Conservation (phyloP, 2,329 filamentous ascomycete species). For the Aspergillus aculeatus region DNA sequence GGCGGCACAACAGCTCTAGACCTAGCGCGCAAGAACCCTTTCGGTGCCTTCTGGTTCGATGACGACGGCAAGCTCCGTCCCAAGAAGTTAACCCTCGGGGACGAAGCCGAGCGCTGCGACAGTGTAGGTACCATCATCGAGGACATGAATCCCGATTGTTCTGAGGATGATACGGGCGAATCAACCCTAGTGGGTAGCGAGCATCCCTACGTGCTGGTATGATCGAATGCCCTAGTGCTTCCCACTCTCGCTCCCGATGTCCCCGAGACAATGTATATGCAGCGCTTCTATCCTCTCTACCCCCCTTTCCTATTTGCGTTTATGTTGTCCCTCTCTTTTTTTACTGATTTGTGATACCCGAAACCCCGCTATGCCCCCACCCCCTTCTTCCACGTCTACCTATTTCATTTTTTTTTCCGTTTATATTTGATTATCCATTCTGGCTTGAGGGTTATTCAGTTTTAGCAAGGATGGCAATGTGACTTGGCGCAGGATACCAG, state of each 20-base stretch:
- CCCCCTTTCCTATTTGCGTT: constrained; percentile 1
- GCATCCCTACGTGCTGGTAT: neutral
- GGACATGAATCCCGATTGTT: constrained; percentile 16
- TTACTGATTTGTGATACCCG: too few relatives aligned
- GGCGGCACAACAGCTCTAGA: constrained; percentile 24
- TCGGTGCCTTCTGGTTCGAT: constrained; percentile 25
- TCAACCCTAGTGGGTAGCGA: constrained; percentile 21
- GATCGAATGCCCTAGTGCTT: too few relatives aligned
- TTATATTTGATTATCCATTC: too few relatives aligned
- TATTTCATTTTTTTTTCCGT: too few relatives aligned
- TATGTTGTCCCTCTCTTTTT: too few relatives aligned
- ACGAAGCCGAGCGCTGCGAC: neutral
- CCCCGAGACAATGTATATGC: neutral
- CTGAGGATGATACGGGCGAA: constrained; percentile 20
- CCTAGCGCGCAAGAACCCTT: constrained; percentile 25
- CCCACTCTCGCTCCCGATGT: too few relatives aligned
- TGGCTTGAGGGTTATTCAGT: too few relatives aligned
- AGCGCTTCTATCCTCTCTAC: neutral
- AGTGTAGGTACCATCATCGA: constrained; percentile 23
- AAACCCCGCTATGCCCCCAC: too few relatives aligned
- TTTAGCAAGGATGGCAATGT: too few relatives aligned
- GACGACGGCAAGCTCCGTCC: constrained; percentile 18
- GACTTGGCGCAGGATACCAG: too few relatives aligned
- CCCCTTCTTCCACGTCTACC: too few relatives aligned
- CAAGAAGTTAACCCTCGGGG: constrained; percentile 4